These are phyloP conservation scores for Parathielavia appendiculata DNA, from an alignment of 495 filamentous ascomycete genomes.

Conservation along the genomic window DNA sequence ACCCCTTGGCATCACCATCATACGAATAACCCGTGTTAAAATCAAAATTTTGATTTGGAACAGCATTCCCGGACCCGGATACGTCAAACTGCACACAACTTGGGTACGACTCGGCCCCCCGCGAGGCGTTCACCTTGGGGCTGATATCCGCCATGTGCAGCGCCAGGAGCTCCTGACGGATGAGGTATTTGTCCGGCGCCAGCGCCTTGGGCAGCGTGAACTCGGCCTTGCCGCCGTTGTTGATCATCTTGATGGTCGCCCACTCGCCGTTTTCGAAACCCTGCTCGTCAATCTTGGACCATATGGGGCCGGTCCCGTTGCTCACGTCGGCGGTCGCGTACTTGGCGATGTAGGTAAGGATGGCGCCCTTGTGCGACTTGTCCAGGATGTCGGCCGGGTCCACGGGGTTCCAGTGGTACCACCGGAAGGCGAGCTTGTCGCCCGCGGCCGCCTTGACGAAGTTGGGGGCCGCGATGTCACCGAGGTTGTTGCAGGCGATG, in stretches of 20 bases:
- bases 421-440: conserved; percentile 39
- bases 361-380: conserved; percentile 43
- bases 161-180: conserved; percentile 38
- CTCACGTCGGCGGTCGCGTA: conserved; percentile 21
- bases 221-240: conserved; percentile 44
- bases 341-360: conserved; percentile 45
- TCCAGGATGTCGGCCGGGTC: conserved; percentile 44
- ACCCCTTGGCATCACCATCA: conserved; percentile 28
- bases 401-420: conserved; percentile 39
- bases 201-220: conserved; percentile 33
- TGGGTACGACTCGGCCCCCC: conserved; percentile 38
- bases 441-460: conserved; percentile 38
- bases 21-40: conserved; percentile 32
- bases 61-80: conserved; percentile 30
- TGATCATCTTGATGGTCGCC: conserved; percentile 40
- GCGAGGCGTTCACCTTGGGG: conserved; percentile 28
- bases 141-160: conserved; percentile 39
- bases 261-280: conserved; percentile 32
- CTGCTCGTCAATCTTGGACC: conserved; percentile 49
- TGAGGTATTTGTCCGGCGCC: conserved; percentile 36
- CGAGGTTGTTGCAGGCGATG: conserved; percentile 44
- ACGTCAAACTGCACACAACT: conserved; percentile 43
- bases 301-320: conserved; percentile 33
- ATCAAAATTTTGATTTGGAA: conserved; percentile 27
- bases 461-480: conserved; percentile 25